Percentiles rank a stretch among this genome's conserved stretches.
Conservation (phyloP, 768 basidiomycete genomes). For the Rhodotorula babjevae region DNA sequence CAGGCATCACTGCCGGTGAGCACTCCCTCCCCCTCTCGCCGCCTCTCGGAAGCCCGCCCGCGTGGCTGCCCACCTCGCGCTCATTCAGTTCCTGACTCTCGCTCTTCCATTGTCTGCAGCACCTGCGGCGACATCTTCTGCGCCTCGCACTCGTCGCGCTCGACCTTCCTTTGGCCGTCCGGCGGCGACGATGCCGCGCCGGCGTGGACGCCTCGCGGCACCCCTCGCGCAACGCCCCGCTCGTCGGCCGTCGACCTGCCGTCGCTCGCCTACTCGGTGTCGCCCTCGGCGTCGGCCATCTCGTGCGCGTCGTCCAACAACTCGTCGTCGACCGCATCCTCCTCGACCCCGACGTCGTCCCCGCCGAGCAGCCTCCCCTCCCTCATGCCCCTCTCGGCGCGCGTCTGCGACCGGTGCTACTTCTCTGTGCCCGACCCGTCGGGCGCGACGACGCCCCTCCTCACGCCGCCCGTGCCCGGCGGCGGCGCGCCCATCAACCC, state of each 20-base stretch:
- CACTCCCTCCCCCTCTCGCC: too few species aligned
- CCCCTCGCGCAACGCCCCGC: constrained; percentile 33
- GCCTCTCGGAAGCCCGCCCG: neutral
- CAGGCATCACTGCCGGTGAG: constrained; percentile 36
- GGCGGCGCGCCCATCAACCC: neutral
- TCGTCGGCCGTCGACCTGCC: constrained; percentile 35
- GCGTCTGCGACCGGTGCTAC: constrained; percentile 37
- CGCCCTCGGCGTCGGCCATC: constrained; percentile 21
- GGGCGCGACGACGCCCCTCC: neutral
- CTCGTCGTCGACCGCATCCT: neutral
- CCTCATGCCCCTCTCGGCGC: constrained; percentile 17
- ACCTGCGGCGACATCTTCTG: constrained; percentile 37
- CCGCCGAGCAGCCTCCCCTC: constrained; percentile 3
- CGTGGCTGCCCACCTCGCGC: neutral
- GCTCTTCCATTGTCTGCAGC: neutral
- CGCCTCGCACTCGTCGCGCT: constrained; percentile 28
- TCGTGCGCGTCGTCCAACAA: constrained; percentile 2
- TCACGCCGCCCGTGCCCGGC: constrained; percentile 14
- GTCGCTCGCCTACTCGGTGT: constrained; percentile 28
- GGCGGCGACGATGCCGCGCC: constrained; percentile 10
- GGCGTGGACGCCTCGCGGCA: constrained; percentile 26
- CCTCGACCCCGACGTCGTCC: constrained; percentile 12
- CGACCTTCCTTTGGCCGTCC: constrained; percentile 32
- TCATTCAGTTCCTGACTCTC: neutral
- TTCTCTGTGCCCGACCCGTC: constrained; percentile 18